Conservation (phyloP, 192 early-diverging fungal genomes). For the Kickxella alabastrina region DNA sequence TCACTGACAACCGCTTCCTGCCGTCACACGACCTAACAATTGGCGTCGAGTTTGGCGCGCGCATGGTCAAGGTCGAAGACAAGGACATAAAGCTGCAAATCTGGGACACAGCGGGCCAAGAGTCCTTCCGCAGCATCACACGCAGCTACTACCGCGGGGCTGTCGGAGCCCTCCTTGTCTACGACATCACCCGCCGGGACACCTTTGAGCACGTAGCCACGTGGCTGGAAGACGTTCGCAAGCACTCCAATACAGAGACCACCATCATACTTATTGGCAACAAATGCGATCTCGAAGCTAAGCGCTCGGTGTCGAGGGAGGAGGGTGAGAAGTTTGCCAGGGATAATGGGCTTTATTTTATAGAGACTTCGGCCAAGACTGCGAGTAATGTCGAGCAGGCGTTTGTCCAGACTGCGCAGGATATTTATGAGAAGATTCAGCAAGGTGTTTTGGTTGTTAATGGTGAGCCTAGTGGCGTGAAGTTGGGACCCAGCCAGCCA, state of each 20-base stretch:
- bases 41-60: constrained; percentile 81
- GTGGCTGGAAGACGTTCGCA: constrained; percentile 84
- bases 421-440: constrained; percentile 79
- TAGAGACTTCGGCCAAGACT: constrained; percentile 89
- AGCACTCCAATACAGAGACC: constrained; percentile 86
- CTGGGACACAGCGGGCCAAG: constrained; percentile 92
- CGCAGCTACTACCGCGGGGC: constrained; percentile 81
- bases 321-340: constrained; percentile 86
- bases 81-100: constrained; percentile 90
- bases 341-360: constrained; percentile 81
- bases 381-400: constrained; percentile 81
- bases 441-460: constrained; percentile 68
- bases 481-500: constrained; percentile 60
- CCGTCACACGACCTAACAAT: constrained; percentile 80
- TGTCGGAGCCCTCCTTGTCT: constrained; percentile 74
- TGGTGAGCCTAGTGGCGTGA: constrained; percentile 62
- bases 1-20: constrained; percentile 78
- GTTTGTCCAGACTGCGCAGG: constrained; percentile 74
- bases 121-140: constrained; percentile 82
- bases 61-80: constrained; percentile 68
- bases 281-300: constrained; percentile 82
- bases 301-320: constrained; percentile 75
- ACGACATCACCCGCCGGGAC: constrained; percentile 78
- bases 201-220: constrained; percentile 72
- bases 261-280: constrained; percentile 89